Base-by-base conservation (phyloP, 2,329 filamentous ascomycete species). In the Stachybotrys elegans region DNA sequence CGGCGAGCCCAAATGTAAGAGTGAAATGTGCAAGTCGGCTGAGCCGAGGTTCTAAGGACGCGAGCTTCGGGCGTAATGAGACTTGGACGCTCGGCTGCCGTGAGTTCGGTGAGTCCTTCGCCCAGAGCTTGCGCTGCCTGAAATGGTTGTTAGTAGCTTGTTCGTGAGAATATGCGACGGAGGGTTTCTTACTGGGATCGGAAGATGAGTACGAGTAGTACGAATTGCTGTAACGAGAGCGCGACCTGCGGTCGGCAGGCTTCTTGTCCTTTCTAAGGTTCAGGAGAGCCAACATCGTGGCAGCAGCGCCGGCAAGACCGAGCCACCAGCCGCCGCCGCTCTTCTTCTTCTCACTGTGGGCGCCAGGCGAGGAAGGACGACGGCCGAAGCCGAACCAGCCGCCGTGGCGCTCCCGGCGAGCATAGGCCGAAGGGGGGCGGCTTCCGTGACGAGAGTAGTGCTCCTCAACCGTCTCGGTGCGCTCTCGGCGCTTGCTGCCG, bases 381-480 rank as follows among this genome's bases (percentile, higher is more conserved):
- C 72, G 70, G 22, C 73, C 67, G 25, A 69, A 66, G 20, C 72
- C 78, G 43, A 78, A 81, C 73, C 79, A 84, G 37, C 72, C 75
- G 42, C 70, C 65, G 54, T 79, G 74, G 50, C 71, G 68, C 43
- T 79, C 75, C 48, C 80, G 76, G 52, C 66, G 62, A 12, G 67
- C 66, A 55, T 72, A 63, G 13, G 62, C 59, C 11, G 70, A 70
- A 16, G 66, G 62, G 22, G 57, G 57, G 14, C 63, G 62, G 58
- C 66, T 67, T 44, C 69, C 69, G 54, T 69, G 70, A 46, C 70
- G 70, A 14, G 72, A 75, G 61, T 78, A 79, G 36, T 77, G 77
- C 60, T 86, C 81, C 58, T 86, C 81, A 54, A 76, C 70, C 43
- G 81, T 69, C 39, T 84, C 80, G 54, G 83, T 75, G 38, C 69